These are phyloP conservation scores for Curvularia verruculosa DNA, from an alignment of 2,329 filamentous ascomycete species.

Conservation along the genomic window DNA sequence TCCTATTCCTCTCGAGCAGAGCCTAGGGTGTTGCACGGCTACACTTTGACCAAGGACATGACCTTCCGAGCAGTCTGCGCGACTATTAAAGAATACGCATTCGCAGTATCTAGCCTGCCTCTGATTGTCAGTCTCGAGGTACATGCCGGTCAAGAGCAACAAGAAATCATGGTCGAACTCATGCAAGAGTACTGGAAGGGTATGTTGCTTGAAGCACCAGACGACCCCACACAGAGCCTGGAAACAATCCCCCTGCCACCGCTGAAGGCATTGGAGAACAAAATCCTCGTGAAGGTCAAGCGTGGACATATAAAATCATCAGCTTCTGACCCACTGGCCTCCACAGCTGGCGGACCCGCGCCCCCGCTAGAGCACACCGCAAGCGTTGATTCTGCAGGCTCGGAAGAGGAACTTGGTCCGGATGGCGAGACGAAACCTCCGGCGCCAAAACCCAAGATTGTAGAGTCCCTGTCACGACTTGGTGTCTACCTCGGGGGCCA, in stretches of 20 bases:
- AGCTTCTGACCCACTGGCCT: slow-evolving; percentile 23
- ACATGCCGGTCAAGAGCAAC: slow-evolving; percentile 80
- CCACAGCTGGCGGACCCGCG: slow-evolving; percentile 33
- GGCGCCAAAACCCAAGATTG: slow-evolving; percentile 65
- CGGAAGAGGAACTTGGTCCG: slow-evolving; percentile 43
- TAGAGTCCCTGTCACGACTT: slow-evolving; percentile 72
- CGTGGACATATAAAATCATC: slow-evolving; percentile 48
- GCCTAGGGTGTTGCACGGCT: slow-evolving; percentile 81
- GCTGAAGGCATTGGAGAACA: slow-evolving; percentile 70
- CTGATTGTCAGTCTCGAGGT: slow-evolving; percentile 93
- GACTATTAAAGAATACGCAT: slow-evolving; percentile 79
- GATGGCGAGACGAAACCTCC: slow-evolving; percentile 54
- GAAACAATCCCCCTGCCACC: slow-evolving; percentile 68
- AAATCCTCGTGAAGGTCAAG: slow-evolving; percentile 69
- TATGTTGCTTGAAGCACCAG: slow-evolving; percentile 69
- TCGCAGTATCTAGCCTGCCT: slow-evolving; percentile 74
- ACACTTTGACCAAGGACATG: slow-evolving; percentile 84
- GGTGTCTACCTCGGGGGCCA: slow-evolving; percentile 88
- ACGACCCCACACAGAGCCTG: slow-evolving; percentile 40
- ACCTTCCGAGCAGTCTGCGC: slow-evolving; percentile 86
- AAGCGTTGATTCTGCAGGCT: slow-evolving; percentile 32
- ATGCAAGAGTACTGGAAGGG: slow-evolving; percentile 88
- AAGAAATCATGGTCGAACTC: slow-evolving; percentile 90
- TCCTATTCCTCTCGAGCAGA: slow-evolving; percentile 56
- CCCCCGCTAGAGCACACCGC: slow-evolving; percentile 29